Conservation (phyloP, 768 basidiomycete species). For the Suillus cothurnatus region DNA sequence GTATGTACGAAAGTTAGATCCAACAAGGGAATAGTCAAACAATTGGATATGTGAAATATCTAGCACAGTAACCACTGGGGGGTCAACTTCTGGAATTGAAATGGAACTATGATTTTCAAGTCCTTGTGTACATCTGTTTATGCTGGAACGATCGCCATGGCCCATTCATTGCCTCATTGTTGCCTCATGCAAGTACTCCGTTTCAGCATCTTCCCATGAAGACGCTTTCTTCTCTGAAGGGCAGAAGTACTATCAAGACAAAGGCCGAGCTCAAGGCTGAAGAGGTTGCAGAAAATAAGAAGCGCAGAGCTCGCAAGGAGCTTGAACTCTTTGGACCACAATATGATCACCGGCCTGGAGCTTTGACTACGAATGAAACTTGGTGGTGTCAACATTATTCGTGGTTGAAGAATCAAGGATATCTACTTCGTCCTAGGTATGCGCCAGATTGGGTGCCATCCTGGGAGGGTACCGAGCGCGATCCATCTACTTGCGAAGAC, state of each 20-base stretch:
- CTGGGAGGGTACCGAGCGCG: conserved; percentile 22
- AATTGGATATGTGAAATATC: neutral
- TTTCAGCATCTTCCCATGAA: no score
- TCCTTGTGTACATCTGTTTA: neutral
- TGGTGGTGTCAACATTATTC: conserved; percentile 24
- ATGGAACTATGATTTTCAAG: neutral
- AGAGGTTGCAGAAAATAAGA: conserved; percentile 1
- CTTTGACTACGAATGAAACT: conserved; percentile 4
- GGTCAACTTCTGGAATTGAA: no score
- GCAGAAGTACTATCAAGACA: neutral
- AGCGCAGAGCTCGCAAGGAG: neutral
- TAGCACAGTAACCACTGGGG: neutral
- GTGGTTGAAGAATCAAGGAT: conserved; percentile 34
- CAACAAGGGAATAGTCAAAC: neutral
- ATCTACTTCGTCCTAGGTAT: conserved; percentile 35
- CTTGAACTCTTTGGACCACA: neutral
- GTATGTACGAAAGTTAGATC: neutral
- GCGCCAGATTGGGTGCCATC: conserved; percentile 37
- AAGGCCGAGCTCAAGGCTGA: neutral
- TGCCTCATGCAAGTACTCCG: no score
- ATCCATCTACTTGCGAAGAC: conserved; percentile 16
- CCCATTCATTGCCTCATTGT: no score
- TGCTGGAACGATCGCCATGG: neutral
- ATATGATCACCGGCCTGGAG: neutral
- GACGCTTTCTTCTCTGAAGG: no score